Percentiles rank a stretch among this genome's conserved stretches.
phyloP scores from a whole-genome alignment of 2,329 filamentous ascomycete genomes.

The Trichoderma lentiforme region DNA sequence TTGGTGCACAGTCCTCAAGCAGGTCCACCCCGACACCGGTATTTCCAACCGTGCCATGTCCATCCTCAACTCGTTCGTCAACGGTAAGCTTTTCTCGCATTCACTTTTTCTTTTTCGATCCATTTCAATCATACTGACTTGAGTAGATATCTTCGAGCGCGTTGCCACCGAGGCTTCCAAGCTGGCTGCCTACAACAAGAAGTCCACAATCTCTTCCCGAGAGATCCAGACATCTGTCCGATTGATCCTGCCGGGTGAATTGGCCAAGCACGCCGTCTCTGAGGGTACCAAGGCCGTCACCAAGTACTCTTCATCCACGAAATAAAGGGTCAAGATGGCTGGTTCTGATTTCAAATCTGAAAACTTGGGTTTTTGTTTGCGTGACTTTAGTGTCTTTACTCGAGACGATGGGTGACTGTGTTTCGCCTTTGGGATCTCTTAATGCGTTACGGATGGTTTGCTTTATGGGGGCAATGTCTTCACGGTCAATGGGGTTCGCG shows the following conservation, averaged over 20 bases:
- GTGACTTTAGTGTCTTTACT: constrained; percentile 59
- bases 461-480: constrained; percentile 67
- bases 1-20: constrained; percentile 80
- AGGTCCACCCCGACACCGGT: constrained; percentile 99
- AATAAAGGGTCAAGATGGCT: constrained; percentile 63
- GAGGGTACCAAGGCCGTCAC: constrained; percentile 99
- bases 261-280: constrained; percentile 99
- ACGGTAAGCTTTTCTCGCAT: constrained; percentile 59
- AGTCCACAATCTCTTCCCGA: constrained; percentile 98
- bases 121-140: not conserved
- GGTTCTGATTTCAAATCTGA: constrained; percentile 51
- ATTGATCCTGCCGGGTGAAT: constrained; percentile 95
- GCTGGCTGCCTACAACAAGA: constrained; percentile 99
- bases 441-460: constrained; percentile 74
- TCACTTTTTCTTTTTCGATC: not conserved
- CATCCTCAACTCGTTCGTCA: constrained; percentile 99
- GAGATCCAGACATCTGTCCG: constrained; percentile 99
- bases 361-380: constrained; percentile 40
- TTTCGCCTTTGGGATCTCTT: constrained; percentile 52
- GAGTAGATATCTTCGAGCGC: constrained; percentile 93
- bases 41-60: constrained; percentile 99
- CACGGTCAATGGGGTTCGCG: constrained; percentile 67
- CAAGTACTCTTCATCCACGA: constrained; percentile 99
- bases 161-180: constrained; percentile 98
- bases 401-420: constrained; percentile 43